Conservation (phyloP, 352 stramenopile genomes). For the Globisporangium paroecandrum region DNA sequence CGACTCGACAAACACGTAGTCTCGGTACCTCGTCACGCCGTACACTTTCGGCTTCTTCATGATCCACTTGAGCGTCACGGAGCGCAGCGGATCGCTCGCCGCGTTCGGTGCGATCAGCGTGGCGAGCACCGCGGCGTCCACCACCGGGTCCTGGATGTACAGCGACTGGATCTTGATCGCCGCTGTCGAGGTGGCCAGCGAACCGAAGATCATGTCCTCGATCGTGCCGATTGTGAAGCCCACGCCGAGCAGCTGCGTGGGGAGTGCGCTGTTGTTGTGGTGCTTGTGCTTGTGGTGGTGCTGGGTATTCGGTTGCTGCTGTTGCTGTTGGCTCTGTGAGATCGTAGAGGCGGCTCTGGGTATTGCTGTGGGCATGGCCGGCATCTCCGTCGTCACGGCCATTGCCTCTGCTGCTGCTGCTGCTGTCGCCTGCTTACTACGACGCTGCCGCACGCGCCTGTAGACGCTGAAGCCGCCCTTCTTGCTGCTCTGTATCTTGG, state of each 20-base stretch:
- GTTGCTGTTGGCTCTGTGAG: not conserved
- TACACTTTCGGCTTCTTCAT: slow-evolving; percentile 22
- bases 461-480: slow-evolving; percentile 19
- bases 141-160: slow-evolving; percentile 21
- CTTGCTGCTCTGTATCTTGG: slow-evolving; percentile 17
- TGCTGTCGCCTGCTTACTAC: not conserved
- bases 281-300: not conserved
- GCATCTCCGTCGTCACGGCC: not conserved
- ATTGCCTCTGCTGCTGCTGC: not conserved
- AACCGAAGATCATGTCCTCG: slow-evolving; percentile 26
- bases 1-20: slow-evolving; percentile 26
- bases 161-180: slow-evolving; percentile 25
- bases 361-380: not conserved
- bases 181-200: slow-evolving; percentile 15
- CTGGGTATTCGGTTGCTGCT: not conserved
- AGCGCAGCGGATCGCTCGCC: slow-evolving; percentile 16
- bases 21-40: slow-evolving; percentile 19
- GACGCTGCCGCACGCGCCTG: slow-evolving; percentile 13
- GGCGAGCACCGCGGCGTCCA: slow-evolving; percentile 20
- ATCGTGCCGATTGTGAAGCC: slow-evolving; percentile 21
- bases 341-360: not conserved
- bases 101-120: slow-evolving; percentile 14
- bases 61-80: slow-evolving; percentile 24
- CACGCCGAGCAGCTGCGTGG: slow-evolving; percentile 26
- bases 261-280: not conserved